phyloP scores from a whole-genome alignment of 2,329 filamentous ascomycete genomes.

The Biscogniauxia mediterranea region DNA sequence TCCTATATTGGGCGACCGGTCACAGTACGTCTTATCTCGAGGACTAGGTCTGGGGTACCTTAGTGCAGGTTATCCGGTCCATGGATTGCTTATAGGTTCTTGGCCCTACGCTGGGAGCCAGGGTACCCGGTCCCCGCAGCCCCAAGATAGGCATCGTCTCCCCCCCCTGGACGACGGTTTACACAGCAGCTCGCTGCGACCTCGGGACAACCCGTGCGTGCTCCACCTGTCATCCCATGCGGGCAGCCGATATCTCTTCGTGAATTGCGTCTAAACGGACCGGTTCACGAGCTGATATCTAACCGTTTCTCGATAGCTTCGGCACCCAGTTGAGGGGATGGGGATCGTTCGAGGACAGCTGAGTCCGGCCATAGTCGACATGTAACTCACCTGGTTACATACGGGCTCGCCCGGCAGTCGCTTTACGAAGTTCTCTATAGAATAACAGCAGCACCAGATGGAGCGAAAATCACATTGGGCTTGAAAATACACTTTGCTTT shows the following conservation, averaged over 20 bases:
- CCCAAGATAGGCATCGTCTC: background rate
- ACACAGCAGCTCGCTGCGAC: background rate
- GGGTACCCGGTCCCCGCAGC: background rate
- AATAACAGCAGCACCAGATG: no score
- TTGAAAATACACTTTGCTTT: no score
- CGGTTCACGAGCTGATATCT: background rate
- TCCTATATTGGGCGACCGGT: no score
- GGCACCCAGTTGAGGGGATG: no score
- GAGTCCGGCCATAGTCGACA: no score
- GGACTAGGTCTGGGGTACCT: background rate
- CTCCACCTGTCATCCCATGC: background rate
- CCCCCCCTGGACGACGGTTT: background rate
- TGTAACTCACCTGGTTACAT: no score
- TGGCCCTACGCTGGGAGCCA: background rate
- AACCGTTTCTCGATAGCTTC: background rate
- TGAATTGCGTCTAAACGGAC: background rate
- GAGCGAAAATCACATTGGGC: no score
- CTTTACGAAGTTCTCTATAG: no score
- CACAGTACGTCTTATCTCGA: background rate
- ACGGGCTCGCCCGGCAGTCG: no score
- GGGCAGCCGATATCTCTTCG: background rate
- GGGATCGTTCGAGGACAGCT: no score
- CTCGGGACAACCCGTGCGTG: background rate
- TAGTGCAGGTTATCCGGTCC: background rate
- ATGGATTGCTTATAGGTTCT: background rate